Percentiles rank a stretch among this genome's conserved stretches.
Conservation (phyloP, 225 moss, liverwort and hornwort species). For the Straminergon stramineum region DNA sequence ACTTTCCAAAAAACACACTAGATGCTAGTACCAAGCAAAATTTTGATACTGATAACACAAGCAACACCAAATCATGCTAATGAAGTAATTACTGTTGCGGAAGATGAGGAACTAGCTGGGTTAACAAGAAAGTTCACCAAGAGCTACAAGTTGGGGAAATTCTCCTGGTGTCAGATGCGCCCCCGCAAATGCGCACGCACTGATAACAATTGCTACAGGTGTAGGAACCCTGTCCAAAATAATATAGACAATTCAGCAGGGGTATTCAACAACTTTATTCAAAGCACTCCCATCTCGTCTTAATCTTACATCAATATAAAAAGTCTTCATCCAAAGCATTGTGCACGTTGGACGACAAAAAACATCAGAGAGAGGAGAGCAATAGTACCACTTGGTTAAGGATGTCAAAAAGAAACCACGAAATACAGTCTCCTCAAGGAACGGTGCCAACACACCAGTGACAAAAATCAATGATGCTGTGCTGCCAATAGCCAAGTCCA, state of each 20-base stretch:
- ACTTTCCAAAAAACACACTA: background rate
- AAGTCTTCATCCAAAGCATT: background rate
- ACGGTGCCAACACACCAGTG: conserved; percentile 81
- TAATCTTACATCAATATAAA: background rate
- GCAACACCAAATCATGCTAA: background rate
- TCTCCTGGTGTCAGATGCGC: conserved; percentile 93
- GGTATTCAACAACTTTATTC: background rate
- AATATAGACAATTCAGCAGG: background rate
- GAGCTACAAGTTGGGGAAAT: conserved; percentile 84
- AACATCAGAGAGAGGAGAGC: background rate
- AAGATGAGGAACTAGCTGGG: background rate
- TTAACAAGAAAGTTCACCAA: conserved; percentile 35
- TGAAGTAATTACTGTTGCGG: background rate
- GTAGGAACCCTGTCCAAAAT: conserved; percentile 68
- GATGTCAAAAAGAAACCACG: conserved; percentile 94
- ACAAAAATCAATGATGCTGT: conserved; percentile 76
- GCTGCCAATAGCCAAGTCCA: conserved; percentile 41
- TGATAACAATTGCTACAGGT: conserved; percentile 72
- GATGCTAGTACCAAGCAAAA: no score
- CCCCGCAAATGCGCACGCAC: conserved; percentile 74
- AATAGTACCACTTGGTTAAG: conserved; percentile 80
- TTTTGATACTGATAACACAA: background rate
- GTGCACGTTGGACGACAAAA: background rate
- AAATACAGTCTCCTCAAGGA: conserved; percentile 91
- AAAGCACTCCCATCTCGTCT: background rate